These are phyloP conservation scores for Verticillium alfalfae DNA, from an alignment of 2,329 filamentous ascomycete species.

Conservation along the genomic window DNA sequence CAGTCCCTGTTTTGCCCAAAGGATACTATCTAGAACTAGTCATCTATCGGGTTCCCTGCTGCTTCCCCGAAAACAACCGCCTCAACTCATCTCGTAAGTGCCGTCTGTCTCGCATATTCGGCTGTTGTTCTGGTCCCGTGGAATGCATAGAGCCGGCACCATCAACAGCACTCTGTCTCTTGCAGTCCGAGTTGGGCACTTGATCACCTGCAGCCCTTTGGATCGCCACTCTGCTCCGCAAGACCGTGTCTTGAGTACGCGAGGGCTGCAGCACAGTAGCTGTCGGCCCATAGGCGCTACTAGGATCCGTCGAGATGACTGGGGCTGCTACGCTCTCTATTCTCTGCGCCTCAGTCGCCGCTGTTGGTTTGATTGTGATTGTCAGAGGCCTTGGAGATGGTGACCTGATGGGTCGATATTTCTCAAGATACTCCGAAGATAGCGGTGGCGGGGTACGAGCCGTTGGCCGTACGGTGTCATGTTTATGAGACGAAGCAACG, in stretches of 20 bases:
- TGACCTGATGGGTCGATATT: conserved; percentile 18
- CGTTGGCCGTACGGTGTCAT: background rate
- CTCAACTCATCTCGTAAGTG: conserved; percentile 4
- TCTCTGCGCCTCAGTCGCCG: background rate
- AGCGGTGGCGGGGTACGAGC: conserved; percentile 10
- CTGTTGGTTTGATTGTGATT: background rate
- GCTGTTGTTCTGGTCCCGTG: background rate
- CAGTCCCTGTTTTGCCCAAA: background rate
- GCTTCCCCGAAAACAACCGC: conserved; percentile 9
- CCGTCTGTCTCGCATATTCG: conserved; percentile 1
- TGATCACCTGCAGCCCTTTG: background rate
- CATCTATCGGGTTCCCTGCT: background rate
- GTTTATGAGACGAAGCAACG: background rate
- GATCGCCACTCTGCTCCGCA: background rate
- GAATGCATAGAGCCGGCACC: conserved; percentile 6
- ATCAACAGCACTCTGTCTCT: conserved; percentile 1
- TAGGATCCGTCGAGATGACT: background rate
- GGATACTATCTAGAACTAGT: background rate
- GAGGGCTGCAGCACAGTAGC: background rate
- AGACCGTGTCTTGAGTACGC: background rate
- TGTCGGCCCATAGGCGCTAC: background rate
- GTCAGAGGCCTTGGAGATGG: conserved; percentile 4
- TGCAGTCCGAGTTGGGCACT: background rate
- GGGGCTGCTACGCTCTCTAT: background rate
- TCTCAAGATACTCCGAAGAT: conserved; percentile 28